Conservation (phyloP, 768 basidiomycete species). For the Phaeotremella fagi region DNA sequence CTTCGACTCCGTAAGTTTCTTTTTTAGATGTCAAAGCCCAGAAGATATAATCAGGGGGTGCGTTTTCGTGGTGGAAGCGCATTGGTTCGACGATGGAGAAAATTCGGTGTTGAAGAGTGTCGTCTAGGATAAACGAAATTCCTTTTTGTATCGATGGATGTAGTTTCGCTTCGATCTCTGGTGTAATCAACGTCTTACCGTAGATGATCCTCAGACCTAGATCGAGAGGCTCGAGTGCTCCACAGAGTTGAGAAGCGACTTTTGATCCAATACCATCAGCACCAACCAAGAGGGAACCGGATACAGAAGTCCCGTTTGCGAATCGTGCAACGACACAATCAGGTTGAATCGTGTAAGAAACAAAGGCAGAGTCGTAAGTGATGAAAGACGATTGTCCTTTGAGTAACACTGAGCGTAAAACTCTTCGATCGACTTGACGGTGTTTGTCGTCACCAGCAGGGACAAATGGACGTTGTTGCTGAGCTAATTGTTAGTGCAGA, state of each 20-base stretch:
- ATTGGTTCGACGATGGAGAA: constrained; percentile 15
- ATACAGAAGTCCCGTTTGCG: constrained; percentile 8
- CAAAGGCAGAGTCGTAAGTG: constrained; percentile 6
- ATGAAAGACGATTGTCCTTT: background rate
- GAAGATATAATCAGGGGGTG: constrained; percentile 15
- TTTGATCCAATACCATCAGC: constrained; percentile 15
- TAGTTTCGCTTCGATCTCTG: constrained; percentile 3
- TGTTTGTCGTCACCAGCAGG: background rate
- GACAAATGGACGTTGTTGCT: no score
- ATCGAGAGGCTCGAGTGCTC: background rate
- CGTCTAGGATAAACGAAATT: constrained; percentile 3
- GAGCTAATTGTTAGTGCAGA: no score
- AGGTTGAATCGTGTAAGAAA: constrained; percentile 5
- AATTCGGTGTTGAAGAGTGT: background rate
- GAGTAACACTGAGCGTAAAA: constrained; percentile 12
- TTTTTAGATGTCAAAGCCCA: constrained; percentile 9
- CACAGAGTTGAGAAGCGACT: constrained; percentile 15
- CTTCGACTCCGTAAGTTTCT: no score
- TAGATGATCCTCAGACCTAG: constrained; percentile 14
- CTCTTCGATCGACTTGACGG: constrained; percentile 11
- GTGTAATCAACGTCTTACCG: constrained; percentile 14
- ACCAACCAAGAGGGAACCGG: constrained; percentile 17
- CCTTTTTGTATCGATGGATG: constrained; percentile 1
- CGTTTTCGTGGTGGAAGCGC: constrained; percentile 14
- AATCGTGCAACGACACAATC: constrained; percentile 12